Conservation (phyloP, 768 basidiomycete species). For the Gloeopeniophorella convolvens region DNA sequence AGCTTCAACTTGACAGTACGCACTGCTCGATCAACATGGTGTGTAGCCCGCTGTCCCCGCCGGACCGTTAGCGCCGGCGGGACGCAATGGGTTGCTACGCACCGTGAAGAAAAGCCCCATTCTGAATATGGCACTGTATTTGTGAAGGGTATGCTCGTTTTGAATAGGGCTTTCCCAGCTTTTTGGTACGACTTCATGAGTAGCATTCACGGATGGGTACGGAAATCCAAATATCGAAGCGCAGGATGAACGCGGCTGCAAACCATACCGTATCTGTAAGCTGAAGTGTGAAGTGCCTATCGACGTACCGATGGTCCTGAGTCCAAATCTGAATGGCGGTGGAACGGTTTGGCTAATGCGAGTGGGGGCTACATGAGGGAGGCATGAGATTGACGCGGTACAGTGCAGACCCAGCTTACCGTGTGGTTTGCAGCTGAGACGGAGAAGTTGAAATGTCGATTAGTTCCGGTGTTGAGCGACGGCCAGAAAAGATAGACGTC, state of each 20-base stretch:
- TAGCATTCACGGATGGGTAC: neutral
- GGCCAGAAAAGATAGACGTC: conserved; percentile 19
- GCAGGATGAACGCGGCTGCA: conserved; percentile 5
- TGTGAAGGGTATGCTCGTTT: neutral
- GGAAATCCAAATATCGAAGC: neutral
- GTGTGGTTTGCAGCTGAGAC: neutral
- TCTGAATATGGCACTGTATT: conserved; percentile 14
- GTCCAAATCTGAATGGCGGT: conserved; percentile 7
- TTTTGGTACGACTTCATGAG: neutral
- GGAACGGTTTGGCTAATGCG: neutral
- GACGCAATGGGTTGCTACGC: neutral
- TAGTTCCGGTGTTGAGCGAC: conserved; percentile 5
- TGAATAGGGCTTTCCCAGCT: neutral
- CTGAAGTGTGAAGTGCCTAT: neutral
- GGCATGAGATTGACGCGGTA: neutral
- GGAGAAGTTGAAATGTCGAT: neutral
- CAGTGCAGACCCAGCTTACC: neutral
- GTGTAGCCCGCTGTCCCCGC: conserved; percentile 3
- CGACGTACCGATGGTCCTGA: conserved; percentile 4
- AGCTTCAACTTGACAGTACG: conserved; percentile 2
- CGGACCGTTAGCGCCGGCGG: neutral
- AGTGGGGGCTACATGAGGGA: neutral
- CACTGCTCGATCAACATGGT: conserved; percentile 10
- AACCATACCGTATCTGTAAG: neutral
- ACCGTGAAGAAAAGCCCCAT: conserved; percentile 16